Conservation (phyloP, 2,329 filamentous ascomycete genomes). For the Acrocalymma vagum region DNA sequence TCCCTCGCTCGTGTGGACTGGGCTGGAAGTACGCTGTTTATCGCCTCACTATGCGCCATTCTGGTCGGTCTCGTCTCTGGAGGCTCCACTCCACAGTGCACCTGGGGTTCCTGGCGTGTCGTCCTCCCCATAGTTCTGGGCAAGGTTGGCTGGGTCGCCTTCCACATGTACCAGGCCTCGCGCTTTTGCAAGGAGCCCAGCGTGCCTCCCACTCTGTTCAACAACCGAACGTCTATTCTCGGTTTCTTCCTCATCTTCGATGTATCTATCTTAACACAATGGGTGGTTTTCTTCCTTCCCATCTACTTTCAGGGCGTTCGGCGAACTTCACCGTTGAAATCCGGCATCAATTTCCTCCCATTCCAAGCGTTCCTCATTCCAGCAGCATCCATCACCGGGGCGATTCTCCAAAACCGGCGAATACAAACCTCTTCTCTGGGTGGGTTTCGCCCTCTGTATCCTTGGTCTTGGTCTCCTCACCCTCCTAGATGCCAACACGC, state of each 20-base stretch:
- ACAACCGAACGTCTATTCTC: constrained; percentile 44
- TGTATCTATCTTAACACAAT: constrained; percentile 46
- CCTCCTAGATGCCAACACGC: constrained; percentile 9
- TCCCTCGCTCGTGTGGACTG: constrained; percentile 42
- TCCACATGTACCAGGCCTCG: constrained; percentile 46
- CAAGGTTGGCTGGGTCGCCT: constrained; percentile 41
- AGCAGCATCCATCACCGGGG: background rate
- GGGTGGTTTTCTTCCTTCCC: constrained; percentile 52
- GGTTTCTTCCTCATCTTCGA: constrained; percentile 49
- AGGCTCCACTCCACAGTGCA: constrained; percentile 40
- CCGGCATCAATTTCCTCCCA: constrained; percentile 17
- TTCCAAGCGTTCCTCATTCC: constrained; percentile 11
- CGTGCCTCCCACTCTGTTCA: constrained; percentile 52
- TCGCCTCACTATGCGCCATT: constrained; percentile 45
- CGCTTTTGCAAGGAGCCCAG: constrained; percentile 15
- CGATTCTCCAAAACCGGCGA: constrained; percentile 27
- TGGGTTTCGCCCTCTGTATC: constrained; percentile 7
- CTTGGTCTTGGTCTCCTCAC: constrained; percentile 18
- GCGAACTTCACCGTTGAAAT: constrained; percentile 2
- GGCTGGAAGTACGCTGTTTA: constrained; percentile 51
- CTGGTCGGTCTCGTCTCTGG: constrained; percentile 54
- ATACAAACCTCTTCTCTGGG: constrained; percentile 19
- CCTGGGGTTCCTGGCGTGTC: constrained; percentile 47
- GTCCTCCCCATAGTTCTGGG: constrained; percentile 55
- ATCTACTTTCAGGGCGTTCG: constrained; percentile 31